phyloP scores from a whole-genome alignment of 306 rosid genomes.

The Gillenia trifoliata region DNA sequence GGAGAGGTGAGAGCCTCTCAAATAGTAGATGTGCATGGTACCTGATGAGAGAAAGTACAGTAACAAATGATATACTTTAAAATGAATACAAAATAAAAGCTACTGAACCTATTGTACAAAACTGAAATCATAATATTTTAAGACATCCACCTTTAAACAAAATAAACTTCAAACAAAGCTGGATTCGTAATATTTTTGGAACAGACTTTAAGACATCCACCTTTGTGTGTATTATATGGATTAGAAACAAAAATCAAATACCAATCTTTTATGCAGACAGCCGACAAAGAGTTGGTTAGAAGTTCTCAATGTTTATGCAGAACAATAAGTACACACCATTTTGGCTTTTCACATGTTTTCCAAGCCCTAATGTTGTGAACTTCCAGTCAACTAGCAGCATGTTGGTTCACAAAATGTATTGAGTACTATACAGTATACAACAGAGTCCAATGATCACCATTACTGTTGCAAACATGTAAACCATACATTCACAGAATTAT shows the following conservation, averaged over 20 bases:
- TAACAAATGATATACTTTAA: constrained; percentile 10
- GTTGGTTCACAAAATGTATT: neutral
- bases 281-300: neutral
- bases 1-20: constrained; percentile 71
- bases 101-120: neutral
- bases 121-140: neutral
- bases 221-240: neutral
- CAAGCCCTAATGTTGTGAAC: neutral
- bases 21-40: constrained; percentile 74
- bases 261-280: neutral
- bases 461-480: neutral
- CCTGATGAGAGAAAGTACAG: constrained; percentile 41
- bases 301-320: too few species aligned
- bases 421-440: neutral
- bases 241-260: neutral
- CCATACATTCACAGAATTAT: neutral
- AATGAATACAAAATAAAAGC: neutral
- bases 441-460: neutral
- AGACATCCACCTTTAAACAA: too few species aligned
- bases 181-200: neutral
- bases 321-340: neutral
- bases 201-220: constrained; percentile 1
- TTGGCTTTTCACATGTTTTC: neutral
- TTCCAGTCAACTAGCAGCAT: neutral
- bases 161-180: neutral